Evolutionary conservation across 306 rosid species (phyloP).

Genomic region (Oxytropis ochrocephala): DNA sequence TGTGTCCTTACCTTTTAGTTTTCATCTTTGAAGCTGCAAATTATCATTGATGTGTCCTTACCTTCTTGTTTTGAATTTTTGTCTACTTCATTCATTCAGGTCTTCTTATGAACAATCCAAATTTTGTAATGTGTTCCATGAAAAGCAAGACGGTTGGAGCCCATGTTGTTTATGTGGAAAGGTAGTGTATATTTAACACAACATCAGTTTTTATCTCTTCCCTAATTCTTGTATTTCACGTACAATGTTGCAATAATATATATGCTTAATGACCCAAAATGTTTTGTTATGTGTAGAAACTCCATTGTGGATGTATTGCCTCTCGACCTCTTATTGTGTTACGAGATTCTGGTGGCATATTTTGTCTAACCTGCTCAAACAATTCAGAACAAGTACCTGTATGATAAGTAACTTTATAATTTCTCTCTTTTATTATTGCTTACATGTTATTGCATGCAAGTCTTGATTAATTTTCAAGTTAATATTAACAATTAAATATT

Average conservation of each 20-base stretch:
- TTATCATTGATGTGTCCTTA: too few species aligned
- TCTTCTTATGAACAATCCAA: slow-evolving; percentile 67
- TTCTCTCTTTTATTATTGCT: not conserved
- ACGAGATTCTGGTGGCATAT: slow-evolving; percentile 72
- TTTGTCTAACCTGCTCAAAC: slow-evolving; percentile 51
- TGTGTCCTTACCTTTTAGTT: not conserved
- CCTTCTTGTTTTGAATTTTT: slow-evolving; percentile 12
- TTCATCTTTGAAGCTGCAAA: not conserved
- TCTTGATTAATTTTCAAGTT: not conserved
- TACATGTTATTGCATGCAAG: not conserved
- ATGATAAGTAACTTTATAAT: slow-evolving; percentile 24
- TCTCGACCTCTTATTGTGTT: slow-evolving; percentile 62
- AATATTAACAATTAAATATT: not conserved
- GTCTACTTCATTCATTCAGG: slow-evolving; percentile 42
- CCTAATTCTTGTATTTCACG: not conserved
- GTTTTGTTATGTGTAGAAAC: slow-evolving; percentile 45
- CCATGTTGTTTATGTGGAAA: slow-evolving; percentile 68
- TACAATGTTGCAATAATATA: slow-evolving; percentile 24
- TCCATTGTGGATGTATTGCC: slow-evolving; percentile 82
- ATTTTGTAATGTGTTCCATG: slow-evolving; percentile 65
- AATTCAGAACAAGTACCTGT: slow-evolving; percentile 42
- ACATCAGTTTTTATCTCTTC: not conserved
- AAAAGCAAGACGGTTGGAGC: slow-evolving; percentile 85
- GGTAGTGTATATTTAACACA: slow-evolving; percentile 33
- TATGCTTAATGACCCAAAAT: not conserved